A percentile compares a stretch with the other conserved stretches of the same genome.
Evolutionary conservation across 2,329 filamentous ascomycete genomes (phyloP).

Genomic region (Eurotiales sp.): DNA sequence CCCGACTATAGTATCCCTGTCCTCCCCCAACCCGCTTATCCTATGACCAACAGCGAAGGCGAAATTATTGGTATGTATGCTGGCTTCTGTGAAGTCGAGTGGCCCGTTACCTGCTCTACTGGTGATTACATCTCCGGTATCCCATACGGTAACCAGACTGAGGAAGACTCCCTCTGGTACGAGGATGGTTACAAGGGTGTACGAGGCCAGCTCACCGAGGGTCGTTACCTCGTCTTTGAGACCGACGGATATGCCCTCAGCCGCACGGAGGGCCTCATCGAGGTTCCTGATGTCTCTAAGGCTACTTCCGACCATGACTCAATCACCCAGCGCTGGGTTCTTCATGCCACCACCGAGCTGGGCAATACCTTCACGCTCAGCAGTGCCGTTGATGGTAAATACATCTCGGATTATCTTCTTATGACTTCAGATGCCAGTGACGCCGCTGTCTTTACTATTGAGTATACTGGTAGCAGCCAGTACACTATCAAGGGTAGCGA

Average conservation of each 20-base stretch:
- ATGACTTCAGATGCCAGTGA: conserved; percentile 32
- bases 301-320: conserved; percentile 32
- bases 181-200: conserved; percentile 54
- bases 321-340: conserved; percentile 48
- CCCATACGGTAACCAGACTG: neutral
- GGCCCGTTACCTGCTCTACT: neutral
- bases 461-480: neutral
- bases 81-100: neutral
- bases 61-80: conserved; percentile 19
- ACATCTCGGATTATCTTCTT: conserved; percentile 31
- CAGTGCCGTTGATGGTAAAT: conserved; percentile 38
- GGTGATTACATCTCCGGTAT: conserved; percentile 23
- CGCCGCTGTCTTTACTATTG: conserved; percentile 31
- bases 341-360: conserved; percentile 34
- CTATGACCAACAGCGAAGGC: conserved; percentile 41
- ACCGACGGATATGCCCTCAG: conserved; percentile 41
- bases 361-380: conserved; percentile 37
- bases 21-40: conserved; percentile 43
- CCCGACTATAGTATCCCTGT: conserved; percentile 48
- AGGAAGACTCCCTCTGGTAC: conserved; percentile 39
- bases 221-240: conserved; percentile 53
- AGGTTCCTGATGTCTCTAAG: conserved; percentile 14
- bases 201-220: conserved; percentile 52
- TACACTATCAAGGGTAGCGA: conserved; percentile 16
- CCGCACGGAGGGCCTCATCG: conserved; percentile 13